A percentile compares a stretch with the other conserved stretches of the same genome.
Evolutionary conservation across 805 yeast species (phyloP).

Genomic region (Debaryomyces tyrocola): DNA sequence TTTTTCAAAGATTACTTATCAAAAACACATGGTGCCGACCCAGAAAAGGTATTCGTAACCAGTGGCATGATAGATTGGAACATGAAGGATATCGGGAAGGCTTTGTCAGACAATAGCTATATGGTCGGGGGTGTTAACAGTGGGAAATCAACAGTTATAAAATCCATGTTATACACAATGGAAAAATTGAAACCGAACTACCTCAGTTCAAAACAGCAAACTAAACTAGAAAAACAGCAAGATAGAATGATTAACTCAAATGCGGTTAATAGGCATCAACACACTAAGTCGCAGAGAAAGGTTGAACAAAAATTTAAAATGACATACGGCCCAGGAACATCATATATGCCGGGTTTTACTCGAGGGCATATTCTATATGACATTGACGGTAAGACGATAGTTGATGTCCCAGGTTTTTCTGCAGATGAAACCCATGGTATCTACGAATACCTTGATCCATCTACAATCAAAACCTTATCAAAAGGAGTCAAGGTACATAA

Average conservation of each 20-base stretch:
- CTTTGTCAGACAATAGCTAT: slow-evolving; percentile 43
- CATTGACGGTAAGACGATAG: slow-evolving; percentile 26
- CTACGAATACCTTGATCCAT: slow-evolving; percentile 23
- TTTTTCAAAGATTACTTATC: slow-evolving; percentile 37
- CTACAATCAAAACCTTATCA: slow-evolving; percentile 22
- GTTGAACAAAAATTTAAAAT: slow-evolving; percentile 19
- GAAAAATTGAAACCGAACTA: slow-evolving; percentile 10
- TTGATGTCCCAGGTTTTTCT: slow-evolving; percentile 52
- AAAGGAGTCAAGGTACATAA: slow-evolving; percentile 30
- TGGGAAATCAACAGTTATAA: slow-evolving; percentile 67
- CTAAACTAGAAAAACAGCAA: slow-evolving; percentile 14
- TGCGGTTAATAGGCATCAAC: neutral
- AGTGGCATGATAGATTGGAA: slow-evolving; percentile 60
- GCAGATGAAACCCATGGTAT: slow-evolving; percentile 21
- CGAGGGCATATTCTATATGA: slow-evolving; percentile 46
- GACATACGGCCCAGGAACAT: slow-evolving; percentile 45
- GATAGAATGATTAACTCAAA: slow-evolving; percentile 11
- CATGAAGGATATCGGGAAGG: slow-evolving; percentile 33
- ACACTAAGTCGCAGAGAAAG: slow-evolving; percentile 5
- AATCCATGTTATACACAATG: slow-evolving; percentile 35
- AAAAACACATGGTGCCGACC: slow-evolving; percentile 28
- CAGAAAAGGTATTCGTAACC: slow-evolving; percentile 44
- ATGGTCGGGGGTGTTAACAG: slow-evolving; percentile 67
- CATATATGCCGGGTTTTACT: slow-evolving; percentile 71
- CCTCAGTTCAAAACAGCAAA: slow-evolving; percentile 8